Base-by-base conservation (phyloP, 345 rosid species). In the Linum tenue region DNA sequence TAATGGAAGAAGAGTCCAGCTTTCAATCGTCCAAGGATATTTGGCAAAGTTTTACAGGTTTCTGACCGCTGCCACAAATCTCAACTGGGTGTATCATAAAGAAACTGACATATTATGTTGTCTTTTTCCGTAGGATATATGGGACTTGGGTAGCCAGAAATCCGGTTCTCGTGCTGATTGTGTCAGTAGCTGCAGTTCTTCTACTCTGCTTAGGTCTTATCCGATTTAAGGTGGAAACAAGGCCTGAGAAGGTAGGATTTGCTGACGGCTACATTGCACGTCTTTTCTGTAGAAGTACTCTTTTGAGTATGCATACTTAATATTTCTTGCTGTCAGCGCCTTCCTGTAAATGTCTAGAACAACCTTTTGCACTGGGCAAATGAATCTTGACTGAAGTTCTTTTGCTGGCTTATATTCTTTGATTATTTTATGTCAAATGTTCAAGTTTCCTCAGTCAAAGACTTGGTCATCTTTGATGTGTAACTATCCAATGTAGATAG, bases 121-220 rank as follows among this genome's bases (percentile, higher is more conserved):
- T 48, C 38, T 71, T 66, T 76, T 37, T 75, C 64, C 75, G 65
- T 89, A 94, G 99, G 81, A 80, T 81, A 65, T 94, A 94, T 70
- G 99, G 99, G 67, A 77, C 84, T 14, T 90, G 89, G 96, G 96
- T 90, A 73, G 97, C 97, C 59, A 79, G 92, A 84, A 83, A 88
- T 79, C 99, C 96, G 55, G 65, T 77, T 66, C 84, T 85, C 7
- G 82, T 85, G 37, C 72, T 94, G 78, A 73, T 77, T 73, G 75
- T 79, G 70, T 94, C 99, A 41, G 55, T 90, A 75, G 81, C 78
- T 66, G 62, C 69, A 58, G 79, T 88, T 78, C 90, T 94, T 75
- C 74, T 90, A 35, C 97, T 88, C 75, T 94, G 97, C 73, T 62
- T 94, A 51, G 99, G 97, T 70, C 78, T 94, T 40, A 67, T 94